Base-by-base conservation (phyloP, 345 rosid species). In the Salix caprea region DNA sequence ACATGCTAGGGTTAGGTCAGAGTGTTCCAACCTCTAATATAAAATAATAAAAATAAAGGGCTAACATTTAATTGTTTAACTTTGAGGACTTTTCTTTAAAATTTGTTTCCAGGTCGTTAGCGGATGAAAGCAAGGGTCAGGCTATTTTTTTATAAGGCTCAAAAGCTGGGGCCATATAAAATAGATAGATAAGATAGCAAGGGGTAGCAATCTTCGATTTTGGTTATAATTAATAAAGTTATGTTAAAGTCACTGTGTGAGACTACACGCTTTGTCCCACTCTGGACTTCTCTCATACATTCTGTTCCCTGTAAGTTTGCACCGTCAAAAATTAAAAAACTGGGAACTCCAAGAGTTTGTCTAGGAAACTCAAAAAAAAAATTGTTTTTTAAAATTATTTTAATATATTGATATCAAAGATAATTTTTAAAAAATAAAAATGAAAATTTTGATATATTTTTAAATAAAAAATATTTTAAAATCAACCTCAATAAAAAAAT, bases 241-340 rank as follows among this genome's bases (percentile, higher is more conserved):
- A 72, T 48, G 84, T 61, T 66, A 78, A 84, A 78, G 86, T 80
- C 72, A 73, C 78, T 74, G 79, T 78, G 74, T 75, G 80, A 79
- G 77, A 18, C 80, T 78, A 70, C 82, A 69, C 86, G 84, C 85
- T 67, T 74, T 83, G 88, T 81, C 86, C 85, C 89, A 76, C 88
- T 65, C 58, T 74, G 88, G 86, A 84, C 86, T 84, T 76, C 65
- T 68, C 26, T 54, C 30, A 6, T 23, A 16, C 54, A 70, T 70
- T 67, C 72, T 42, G 34, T 75, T 78, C 7, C 46, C 74, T 52
- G 28, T 11, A 52, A 64, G 60, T 39, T 37, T 42, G 50, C 70
- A 68, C 81, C 74, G 42, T 54, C 78, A 62, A 73, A 68, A 52
- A 3, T 8, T 21, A 56, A 54, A 28, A 12, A 11, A 64, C 26